phyloP scores from a whole-genome alignment of 352 stramenopile species.

The Phytophthora pinifolia region DNA sequence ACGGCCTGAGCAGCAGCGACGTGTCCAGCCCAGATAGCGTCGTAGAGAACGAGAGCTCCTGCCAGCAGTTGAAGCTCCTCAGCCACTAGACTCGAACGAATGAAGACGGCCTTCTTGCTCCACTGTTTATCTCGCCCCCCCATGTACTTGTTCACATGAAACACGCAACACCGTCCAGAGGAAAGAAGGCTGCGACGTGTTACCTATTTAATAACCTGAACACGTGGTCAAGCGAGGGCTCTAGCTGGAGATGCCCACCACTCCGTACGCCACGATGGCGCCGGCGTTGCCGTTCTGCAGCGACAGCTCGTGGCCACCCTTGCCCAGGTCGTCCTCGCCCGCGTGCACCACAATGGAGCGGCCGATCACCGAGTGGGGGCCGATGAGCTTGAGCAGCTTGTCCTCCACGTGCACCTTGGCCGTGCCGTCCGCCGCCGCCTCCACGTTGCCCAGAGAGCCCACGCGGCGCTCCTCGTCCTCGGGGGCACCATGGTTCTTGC shows the following conservation, averaged over 20 bases:
- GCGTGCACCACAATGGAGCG: conserved; percentile 95
- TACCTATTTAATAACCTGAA: conserved; percentile 30
- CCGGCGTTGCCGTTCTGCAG: conserved; percentile 97
- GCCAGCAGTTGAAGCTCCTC: neutral
- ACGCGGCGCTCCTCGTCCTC: conserved; percentile 96
- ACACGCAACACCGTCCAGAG: conserved; percentile 4
- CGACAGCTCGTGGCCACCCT: conserved; percentile 96
- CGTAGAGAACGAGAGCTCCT: conserved; percentile 1
- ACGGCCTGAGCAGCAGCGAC: conserved; percentile 6
- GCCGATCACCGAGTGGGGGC: conserved; percentile 97
- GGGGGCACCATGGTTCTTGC: conserved; percentile 96
- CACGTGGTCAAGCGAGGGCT: neutral
- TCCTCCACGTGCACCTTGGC: conserved; percentile 94
- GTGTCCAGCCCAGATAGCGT: too few species aligned
- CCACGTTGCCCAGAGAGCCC: conserved; percentile 93
- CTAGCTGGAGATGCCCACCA: conserved; percentile 92
- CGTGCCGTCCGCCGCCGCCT: conserved; percentile 85
- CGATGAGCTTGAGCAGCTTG: conserved; percentile 96
- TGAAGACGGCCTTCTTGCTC: neutral
- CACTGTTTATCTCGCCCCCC: neutral
- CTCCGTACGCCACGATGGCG: conserved; percentile 88
- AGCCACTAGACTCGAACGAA: conserved; percentile 5
- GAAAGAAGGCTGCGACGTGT: conserved; percentile 19
- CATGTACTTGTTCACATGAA: neutral
- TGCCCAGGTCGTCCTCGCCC: conserved; percentile 95